Percentiles rank a stretch among this genome's conserved stretches.
Evolutionary conservation across 129 eudicot genomes (phyloP).

Genomic region (Saussurea involucrata): DNA sequence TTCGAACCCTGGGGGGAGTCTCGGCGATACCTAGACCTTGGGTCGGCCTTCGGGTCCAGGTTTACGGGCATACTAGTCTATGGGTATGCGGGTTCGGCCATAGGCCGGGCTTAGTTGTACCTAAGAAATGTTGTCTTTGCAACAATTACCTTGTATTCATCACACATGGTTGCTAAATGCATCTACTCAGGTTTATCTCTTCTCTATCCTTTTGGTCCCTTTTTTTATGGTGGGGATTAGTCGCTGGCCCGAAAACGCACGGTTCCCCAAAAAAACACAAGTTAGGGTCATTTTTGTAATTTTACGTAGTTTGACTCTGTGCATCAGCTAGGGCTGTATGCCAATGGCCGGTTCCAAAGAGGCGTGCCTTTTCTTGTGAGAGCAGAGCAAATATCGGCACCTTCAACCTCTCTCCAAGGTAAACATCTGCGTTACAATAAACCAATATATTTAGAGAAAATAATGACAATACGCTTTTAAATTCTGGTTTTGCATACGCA

Average conservation of each 20-base stretch:
- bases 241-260: too few relatives aligned
- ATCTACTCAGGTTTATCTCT: slow-evolving; percentile 42
- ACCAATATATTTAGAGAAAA: too few relatives aligned
- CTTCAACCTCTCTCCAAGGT: slow-evolving; percentile 54
- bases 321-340: slow-evolving; percentile 54
- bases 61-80: too few relatives aligned
- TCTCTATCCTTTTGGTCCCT: slow-evolving; percentile 3
- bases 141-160: slow-evolving; percentile 47
- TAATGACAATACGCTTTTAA: neutral
- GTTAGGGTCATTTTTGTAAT: neutral
- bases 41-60: too few relatives aligned
- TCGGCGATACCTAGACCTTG: too few relatives aligned
- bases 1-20: too few relatives aligned
- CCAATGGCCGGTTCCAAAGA: slow-evolving; percentile 42
- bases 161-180: slow-evolving; percentile 33
- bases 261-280: neutral
- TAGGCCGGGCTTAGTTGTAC: too few relatives aligned
- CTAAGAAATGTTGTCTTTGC: slow-evolving; percentile 49
- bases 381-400: slow-evolving; percentile 54
- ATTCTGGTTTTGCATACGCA: neutral
- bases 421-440: neutral
- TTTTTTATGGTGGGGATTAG: neutral
- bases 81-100: too few relatives aligned
- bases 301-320: slow-evolving; percentile 25
- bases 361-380: slow-evolving; percentile 37